Evolutionary conservation across 208 protist species (phyloP).

Genomic region (Leishmania guyanensis): DNA sequence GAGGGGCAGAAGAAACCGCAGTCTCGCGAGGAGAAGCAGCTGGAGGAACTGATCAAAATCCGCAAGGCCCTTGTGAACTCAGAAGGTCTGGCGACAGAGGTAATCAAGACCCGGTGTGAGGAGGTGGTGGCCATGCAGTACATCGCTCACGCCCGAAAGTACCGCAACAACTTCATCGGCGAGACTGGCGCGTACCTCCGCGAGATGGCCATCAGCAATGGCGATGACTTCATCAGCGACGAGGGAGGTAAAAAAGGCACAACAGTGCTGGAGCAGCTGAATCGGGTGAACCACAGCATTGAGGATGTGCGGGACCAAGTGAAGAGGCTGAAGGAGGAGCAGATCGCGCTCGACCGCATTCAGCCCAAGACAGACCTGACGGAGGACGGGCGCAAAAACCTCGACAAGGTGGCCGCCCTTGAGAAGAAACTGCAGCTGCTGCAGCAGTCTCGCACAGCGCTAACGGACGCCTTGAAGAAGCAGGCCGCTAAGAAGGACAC

Average conservation of each 20-base stretch:
- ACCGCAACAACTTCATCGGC: slow-evolving; percentile 81
- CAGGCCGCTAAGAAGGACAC: slow-evolving; percentile 31
- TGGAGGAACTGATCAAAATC: slow-evolving; percentile 67
- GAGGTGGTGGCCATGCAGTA: slow-evolving; percentile 73
- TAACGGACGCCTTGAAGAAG: slow-evolving; percentile 31
- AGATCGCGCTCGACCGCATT: slow-evolving; percentile 47
- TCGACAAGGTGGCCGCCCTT: slow-evolving; percentile 57
- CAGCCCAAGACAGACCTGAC: slow-evolving; percentile 68
- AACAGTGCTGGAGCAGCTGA: slow-evolving; percentile 48
- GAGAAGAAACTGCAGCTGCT: slow-evolving; percentile 65
- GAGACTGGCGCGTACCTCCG: slow-evolving; percentile 79
- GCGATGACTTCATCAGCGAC: slow-evolving; percentile 34
- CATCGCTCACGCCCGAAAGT: slow-evolving; percentile 54
- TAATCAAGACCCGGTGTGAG: slow-evolving; percentile 53
- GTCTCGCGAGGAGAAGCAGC: slow-evolving; percentile 44
- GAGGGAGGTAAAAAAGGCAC: slow-evolving; percentile 11
- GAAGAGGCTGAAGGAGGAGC: slow-evolving; percentile 61
- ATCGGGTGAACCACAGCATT: slow-evolving; percentile 54
- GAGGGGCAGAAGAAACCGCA: slow-evolving; percentile 19
- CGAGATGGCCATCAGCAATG: slow-evolving; percentile 66
- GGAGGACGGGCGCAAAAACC: slow-evolving; percentile 48
- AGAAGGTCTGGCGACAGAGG: slow-evolving; percentile 63
- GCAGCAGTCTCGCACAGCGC: slow-evolving; percentile 43
- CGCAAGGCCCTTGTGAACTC: slow-evolving; percentile 57
- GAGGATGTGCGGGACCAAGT: slow-evolving; percentile 47